A percentile compares a stretch with the other conserved stretches of the same genome.
These are phyloP conservation scores for Neurospora tetrasperma DNA, from an alignment of 495 filamentous ascomycete genomes.

Conservation along the genomic window DNA sequence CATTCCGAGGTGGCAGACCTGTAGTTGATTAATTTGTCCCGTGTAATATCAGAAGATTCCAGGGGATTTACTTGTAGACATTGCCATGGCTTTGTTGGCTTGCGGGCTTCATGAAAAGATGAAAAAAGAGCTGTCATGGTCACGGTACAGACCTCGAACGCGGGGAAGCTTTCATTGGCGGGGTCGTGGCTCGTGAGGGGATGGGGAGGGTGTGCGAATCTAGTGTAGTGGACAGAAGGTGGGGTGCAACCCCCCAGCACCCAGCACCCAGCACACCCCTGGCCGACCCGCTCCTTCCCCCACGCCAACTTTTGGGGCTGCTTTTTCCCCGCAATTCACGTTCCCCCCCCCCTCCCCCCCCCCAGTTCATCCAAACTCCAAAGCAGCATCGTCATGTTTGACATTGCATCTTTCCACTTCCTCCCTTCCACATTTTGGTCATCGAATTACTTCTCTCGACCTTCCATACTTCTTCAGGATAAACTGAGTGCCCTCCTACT, in stretches of 20 bases:
- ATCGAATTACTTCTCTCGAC: background rate
- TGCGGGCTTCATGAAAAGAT: background rate
- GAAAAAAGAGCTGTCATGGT: background rate
- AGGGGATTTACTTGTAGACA: background rate
- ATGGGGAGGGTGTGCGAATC: background rate
- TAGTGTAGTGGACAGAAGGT: background rate
- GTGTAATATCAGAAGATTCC: too few species aligned
- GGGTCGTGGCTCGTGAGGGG: background rate
- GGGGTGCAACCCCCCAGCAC: background rate
- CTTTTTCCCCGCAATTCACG: background rate
- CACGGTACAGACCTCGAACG: background rate
- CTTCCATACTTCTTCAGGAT: background rate
- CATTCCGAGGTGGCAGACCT: background rate
- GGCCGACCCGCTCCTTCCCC: background rate
- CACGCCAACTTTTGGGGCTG: background rate
- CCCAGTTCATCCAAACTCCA: background rate
- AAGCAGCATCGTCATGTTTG: background rate
- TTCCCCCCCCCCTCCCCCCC: too few species aligned
- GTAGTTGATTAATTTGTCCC: too few species aligned
- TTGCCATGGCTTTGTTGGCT: background rate
- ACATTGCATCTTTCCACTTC: too few species aligned
- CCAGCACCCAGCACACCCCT: background rate
- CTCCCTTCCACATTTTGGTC: background rate
- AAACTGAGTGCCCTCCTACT: background rate
- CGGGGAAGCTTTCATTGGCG: background rate